phyloP scores from a whole-genome alignment of 805 yeast species.

The Maudiozyma saulgeensis region DNA sequence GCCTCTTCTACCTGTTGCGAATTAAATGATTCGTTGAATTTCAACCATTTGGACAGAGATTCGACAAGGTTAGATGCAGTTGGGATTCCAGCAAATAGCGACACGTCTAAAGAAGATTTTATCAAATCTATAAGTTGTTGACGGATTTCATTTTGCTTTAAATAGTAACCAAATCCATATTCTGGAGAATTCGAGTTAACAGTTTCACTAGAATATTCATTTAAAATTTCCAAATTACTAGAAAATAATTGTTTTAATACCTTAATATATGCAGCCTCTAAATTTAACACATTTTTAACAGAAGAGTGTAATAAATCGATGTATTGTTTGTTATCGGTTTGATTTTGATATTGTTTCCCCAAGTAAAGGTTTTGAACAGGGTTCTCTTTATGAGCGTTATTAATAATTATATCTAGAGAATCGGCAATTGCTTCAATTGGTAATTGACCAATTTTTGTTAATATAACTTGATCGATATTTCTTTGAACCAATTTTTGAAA shows the following conservation, averaged over 20 bases:
- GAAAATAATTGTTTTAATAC: conserved; percentile 59
- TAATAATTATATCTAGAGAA: conserved; percentile 38
- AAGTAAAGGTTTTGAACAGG: conserved; percentile 58
- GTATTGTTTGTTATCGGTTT: conserved; percentile 2
- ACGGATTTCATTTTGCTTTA: conserved; percentile 47
- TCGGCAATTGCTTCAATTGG: conserved; percentile 16
- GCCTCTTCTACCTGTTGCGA: conserved; percentile 21
- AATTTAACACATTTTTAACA: conserved; percentile 37
- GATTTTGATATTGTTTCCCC: conserved; percentile 32
- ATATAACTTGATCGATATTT: conserved; percentile 43
- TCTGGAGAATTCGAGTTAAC: conserved; percentile 61
- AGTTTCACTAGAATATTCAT: conserved; percentile 40
- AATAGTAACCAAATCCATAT: conserved; percentile 72
- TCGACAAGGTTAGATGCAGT: conserved; percentile 43
- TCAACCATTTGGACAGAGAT: conserved; percentile 61
- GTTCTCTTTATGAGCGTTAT: conserved; percentile 39
- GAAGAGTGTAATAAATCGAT: conserved; percentile 9
- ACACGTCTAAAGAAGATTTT: conserved; percentile 36
- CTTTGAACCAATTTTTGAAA: conserved; percentile 37
- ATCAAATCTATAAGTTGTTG: conserved; percentile 37
- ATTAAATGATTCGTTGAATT: conserved; percentile 38
- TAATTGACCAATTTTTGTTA: conserved; percentile 37
- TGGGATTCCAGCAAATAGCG: conserved; percentile 25
- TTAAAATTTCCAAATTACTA: conserved; percentile 47
- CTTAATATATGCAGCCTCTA: conserved; percentile 71